Conservation (phyloP, 108 stramenopile species). For the Pseudonitzschia delicatissima region DNA sequence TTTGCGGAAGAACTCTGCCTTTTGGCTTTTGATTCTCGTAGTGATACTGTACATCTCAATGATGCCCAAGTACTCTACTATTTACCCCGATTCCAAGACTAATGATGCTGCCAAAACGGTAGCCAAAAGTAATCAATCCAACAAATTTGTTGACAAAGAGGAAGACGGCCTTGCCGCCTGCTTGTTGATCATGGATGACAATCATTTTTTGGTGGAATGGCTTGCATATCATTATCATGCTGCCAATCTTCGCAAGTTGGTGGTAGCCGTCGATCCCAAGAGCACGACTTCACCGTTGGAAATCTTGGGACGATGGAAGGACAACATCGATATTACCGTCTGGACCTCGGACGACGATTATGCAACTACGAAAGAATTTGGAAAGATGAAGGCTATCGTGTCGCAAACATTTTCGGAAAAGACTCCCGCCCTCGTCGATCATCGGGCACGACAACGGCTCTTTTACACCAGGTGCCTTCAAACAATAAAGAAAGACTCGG, state of each 20-base stretch:
- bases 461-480: constrained; percentile 50
- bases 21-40: too few relatives aligned
- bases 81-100: not conserved
- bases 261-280: constrained; percentile 45
- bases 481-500: constrained; percentile 22
- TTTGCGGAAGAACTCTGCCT: too few relatives aligned
- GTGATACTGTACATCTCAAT: too few relatives aligned
- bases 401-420: constrained; percentile 14
- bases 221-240: constrained; percentile 57
- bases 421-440: constrained; percentile 20
- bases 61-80: too few relatives aligned
- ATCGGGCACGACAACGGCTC: constrained; percentile 44
- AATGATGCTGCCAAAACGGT: not conserved
- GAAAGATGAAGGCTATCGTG: constrained; percentile 20
- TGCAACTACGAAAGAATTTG: constrained; percentile 17
- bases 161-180: too few relatives aligned
- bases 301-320: constrained; percentile 38
- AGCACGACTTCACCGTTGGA: constrained; percentile 32
- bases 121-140: not conserved
- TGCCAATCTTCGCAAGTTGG: constrained; percentile 35
- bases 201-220: constrained; percentile 54
- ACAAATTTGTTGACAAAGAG: too few relatives aligned
- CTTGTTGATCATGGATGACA: constrained; percentile 62
- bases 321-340: constrained; percentile 27
- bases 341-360: constrained; percentile 34